Evolutionary conservation across 805 yeast genomes (phyloP).

Genomic region (Lipomyces oligophaga): DNA sequence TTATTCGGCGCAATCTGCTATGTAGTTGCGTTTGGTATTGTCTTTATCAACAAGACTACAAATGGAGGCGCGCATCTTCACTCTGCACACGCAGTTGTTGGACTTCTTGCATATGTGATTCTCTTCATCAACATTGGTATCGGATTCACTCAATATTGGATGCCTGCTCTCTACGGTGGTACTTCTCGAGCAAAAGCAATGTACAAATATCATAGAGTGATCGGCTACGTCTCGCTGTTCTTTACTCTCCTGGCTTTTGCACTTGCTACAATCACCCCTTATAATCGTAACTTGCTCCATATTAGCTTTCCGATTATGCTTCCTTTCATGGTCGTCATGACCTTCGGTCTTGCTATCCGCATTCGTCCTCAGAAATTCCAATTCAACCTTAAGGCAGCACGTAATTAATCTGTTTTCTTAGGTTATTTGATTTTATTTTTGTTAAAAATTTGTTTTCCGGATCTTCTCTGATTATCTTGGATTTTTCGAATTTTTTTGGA

Average conservation of each 20-base stretch:
- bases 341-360: slow-evolving; percentile 20
- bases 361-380: slow-evolving; percentile 23
- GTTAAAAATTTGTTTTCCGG: neutral
- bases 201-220: slow-evolving; percentile 35
- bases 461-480: neutral
- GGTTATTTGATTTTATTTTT: neutral
- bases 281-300: slow-evolving; percentile 16
- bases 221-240: slow-evolving; percentile 30
- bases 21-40: slow-evolving; percentile 27
- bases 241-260: slow-evolving; percentile 5
- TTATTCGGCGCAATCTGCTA: slow-evolving; percentile 22
- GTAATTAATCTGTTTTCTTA: neutral
- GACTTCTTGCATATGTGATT: slow-evolving; percentile 28
- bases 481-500: neutral
- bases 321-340: slow-evolving; percentile 10
- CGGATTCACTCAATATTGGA: slow-evolving; percentile 34
- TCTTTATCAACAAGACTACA: slow-evolving; percentile 31
- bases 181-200: slow-evolving; percentile 30
- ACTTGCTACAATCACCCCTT: slow-evolving; percentile 15
- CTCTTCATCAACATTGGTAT: slow-evolving; percentile 25
- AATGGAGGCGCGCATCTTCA: slow-evolving; percentile 31
- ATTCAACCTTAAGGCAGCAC: slow-evolving; percentile 7
- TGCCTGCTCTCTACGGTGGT: slow-evolving; percentile 33
- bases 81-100: slow-evolving; percentile 34
- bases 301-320: slow-evolving; percentile 7